Conservation (phyloP, 2,329 filamentous ascomycete genomes). For the Didymellaceae sp. region DNA sequence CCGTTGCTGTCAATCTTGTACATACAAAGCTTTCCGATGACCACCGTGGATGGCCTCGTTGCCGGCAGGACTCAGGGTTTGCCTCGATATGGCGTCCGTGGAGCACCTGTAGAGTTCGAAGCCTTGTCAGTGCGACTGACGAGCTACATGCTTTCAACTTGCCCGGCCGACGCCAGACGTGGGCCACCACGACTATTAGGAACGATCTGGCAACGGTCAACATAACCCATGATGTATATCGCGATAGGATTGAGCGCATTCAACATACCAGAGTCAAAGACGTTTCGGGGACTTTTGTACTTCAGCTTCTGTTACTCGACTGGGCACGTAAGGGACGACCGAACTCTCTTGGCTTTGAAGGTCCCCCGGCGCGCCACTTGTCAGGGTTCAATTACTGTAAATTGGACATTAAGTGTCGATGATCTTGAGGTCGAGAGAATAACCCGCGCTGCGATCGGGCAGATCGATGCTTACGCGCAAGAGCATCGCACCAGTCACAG, state of each 20-base stretch:
- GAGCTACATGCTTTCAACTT: slow-evolving; percentile 43
- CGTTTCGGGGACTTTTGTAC: slow-evolving; percentile 43
- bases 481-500: slow-evolving; percentile 22
- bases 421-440: no score
- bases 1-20: slow-evolving; percentile 51
- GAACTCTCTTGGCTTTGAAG: slow-evolving; percentile 23
- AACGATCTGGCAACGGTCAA: slow-evolving; percentile 43
- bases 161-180: slow-evolving; percentile 41
- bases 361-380: slow-evolving; percentile 32
- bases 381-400: slow-evolving; percentile 46
- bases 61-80: slow-evolving; percentile 43
- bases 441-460: no score
- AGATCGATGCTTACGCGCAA: slow-evolving; percentile 42
- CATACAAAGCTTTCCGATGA: slow-evolving; percentile 43
- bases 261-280: slow-evolving; percentile 30
- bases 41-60: slow-evolving; percentile 39
- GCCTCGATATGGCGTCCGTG: slow-evolving; percentile 41
- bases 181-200: slow-evolving; percentile 47
- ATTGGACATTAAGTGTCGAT: slow-evolving; percentile 41
- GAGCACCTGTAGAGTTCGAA: slow-evolving; percentile 44
- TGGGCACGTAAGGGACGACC: slow-evolving; percentile 25
- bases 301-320: slow-evolving; percentile 25
- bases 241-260: slow-evolving; percentile 28
- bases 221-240: slow-evolving; percentile 37
- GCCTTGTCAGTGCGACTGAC: slow-evolving; percentile 42